Evolutionary conservation across 306 rosid species (phyloP).

Genomic region (Morella rubra): DNA sequence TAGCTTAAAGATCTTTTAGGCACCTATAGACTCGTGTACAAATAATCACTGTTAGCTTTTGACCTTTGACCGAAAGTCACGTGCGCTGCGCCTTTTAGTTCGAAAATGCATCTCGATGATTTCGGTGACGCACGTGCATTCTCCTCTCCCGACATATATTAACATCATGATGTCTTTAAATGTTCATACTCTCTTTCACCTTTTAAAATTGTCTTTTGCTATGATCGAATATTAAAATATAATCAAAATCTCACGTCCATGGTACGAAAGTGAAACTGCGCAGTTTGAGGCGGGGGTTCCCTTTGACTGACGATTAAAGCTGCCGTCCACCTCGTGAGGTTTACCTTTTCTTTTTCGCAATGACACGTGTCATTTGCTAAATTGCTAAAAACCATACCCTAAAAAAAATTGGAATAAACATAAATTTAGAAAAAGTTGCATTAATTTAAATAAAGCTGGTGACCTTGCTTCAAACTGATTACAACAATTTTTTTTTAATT

Average conservation of each 20-base stretch:
- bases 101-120: conserved; percentile 53
- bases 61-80: conserved; percentile 86
- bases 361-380: too few relatives aligned
- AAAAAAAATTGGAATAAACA: too few relatives aligned
- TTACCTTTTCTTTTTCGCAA: too few relatives aligned
- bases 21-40: conserved; percentile 22
- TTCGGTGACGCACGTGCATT: conserved; percentile 83
- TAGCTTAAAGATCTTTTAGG: conserved; percentile 15
- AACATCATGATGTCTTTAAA: conserved; percentile 58
- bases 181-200: conserved; percentile 24
- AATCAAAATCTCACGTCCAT: conserved; percentile 13
- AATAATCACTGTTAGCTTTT: conserved; percentile 41
- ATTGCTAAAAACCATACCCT: too few relatives aligned
- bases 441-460: too few relatives aligned
- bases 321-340: too few relatives aligned
- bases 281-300: not conserved
- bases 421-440: too few relatives aligned
- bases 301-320: too few relatives aligned
- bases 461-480: too few relatives aligned
- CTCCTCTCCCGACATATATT: conserved; percentile 49
- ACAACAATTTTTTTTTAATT: too few relatives aligned
- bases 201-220: not conserved
- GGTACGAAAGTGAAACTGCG: conserved; percentile 9
- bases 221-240: not conserved
- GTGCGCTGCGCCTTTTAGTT: conserved; percentile 58